Evolutionary conservation across 805 yeast genomes (phyloP).

Genomic region (Lipomyces lipofer): DNA sequence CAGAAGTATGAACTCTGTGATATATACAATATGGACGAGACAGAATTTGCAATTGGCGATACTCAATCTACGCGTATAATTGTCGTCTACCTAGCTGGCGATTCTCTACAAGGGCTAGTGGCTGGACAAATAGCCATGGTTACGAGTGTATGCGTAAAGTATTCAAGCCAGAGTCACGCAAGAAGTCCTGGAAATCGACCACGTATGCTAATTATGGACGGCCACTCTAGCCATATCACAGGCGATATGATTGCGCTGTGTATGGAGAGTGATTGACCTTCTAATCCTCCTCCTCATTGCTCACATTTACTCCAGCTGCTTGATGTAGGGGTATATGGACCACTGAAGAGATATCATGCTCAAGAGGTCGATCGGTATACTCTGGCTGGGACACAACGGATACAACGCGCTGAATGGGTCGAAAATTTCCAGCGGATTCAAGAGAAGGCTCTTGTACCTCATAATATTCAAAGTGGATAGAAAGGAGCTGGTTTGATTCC

Average conservation of each 20-base stretch:
- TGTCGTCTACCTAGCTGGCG: no score
- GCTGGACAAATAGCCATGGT: background rate
- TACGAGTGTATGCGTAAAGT: slow-evolving; percentile 1
- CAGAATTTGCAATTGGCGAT: no score
- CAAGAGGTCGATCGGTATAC: background rate
- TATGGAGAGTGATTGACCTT: background rate
- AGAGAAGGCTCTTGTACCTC: background rate
- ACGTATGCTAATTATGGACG: background rate
- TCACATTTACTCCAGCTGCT: background rate
- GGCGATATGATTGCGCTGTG: slow-evolving; percentile 1
- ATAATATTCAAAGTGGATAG: background rate
- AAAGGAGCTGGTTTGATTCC: slow-evolving; percentile 2
- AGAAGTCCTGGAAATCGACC: background rate
- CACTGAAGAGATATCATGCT: background rate
- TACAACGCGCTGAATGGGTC: background rate
- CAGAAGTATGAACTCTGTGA: no score
- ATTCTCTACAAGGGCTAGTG: slow-evolving; percentile 1
- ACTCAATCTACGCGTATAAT: no score
- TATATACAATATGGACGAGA: no score
- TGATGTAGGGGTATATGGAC: slow-evolving; percentile 1
- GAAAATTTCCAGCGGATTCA: background rate
- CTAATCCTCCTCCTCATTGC: background rate
- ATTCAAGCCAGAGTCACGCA: background rate
- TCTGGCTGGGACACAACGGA: background rate
- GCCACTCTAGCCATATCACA: background rate